phyloP scores from a whole-genome alignment of 176 grass and related monocot genomes.

The Paspalum notatum region DNA sequence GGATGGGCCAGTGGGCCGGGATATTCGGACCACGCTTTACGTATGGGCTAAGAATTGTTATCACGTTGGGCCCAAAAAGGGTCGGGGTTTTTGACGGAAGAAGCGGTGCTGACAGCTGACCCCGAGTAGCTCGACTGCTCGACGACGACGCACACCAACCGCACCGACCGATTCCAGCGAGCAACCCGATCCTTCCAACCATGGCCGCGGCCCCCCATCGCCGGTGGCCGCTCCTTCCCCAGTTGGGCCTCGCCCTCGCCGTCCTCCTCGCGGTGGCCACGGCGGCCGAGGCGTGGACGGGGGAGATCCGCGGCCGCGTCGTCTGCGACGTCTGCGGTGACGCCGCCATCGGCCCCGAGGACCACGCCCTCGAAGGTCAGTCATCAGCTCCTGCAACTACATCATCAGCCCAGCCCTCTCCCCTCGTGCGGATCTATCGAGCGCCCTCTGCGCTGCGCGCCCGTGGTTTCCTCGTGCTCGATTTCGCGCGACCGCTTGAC shows the following conservation, averaged over 20 bases:
- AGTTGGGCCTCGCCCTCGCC: conserved; percentile 13
- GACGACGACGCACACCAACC: too few relatives aligned
- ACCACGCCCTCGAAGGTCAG: conserved; percentile 84
- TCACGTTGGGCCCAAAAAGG: neutral
- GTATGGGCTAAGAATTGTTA: neutral
- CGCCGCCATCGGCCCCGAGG: conserved; percentile 80
- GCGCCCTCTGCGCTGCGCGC: neutral
- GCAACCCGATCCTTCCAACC: neutral
- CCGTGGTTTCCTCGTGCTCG: neutral
- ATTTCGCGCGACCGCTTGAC: neutral
- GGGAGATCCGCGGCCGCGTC: conserved; percentile 86
- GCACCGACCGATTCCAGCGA: neutral
- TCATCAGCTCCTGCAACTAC: neutral
- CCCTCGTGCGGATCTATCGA: conserved; percentile 5
- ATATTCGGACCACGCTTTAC: neutral
- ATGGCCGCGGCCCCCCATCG: conserved; percentile 36
- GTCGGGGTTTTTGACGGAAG: too few relatives aligned
- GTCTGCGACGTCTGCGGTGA: conserved; percentile 93
- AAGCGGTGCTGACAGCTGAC: too few relatives aligned
- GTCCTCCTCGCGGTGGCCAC: conserved; percentile 22
- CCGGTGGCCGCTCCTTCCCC: conserved; percentile 9
- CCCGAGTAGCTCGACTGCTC: too few relatives aligned
- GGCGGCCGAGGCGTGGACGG: conserved; percentile 75
- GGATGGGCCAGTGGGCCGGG: neutral
- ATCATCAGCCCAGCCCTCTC: neutral